Evolutionary conservation across 2,329 filamentous ascomycete genomes (phyloP).

Genomic region (Aspergillus luchuensis): DNA sequence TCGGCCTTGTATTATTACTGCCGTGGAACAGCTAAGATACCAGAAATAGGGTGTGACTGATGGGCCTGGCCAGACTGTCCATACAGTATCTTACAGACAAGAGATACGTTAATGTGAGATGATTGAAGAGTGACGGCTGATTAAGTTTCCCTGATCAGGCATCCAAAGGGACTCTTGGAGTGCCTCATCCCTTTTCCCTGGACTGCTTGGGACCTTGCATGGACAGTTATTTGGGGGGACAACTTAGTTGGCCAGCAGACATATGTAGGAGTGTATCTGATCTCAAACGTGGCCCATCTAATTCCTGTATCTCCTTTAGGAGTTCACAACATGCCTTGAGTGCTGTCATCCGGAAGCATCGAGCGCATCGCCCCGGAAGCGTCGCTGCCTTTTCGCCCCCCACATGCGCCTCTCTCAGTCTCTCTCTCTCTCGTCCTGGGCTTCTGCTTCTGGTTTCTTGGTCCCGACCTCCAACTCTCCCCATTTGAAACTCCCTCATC

Average conservation of each 20-base stretch:
- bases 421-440: conserved; percentile 2
- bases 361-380: conserved; percentile 28
- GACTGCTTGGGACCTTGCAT: conserved; percentile 6
- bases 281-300: neutral
- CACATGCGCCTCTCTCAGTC: conserved; percentile 17
- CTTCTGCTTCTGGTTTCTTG: neutral
- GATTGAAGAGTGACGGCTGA: neutral
- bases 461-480: conserved; percentile 4
- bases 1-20: neutral
- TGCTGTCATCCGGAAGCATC: conserved; percentile 9
- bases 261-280: neutral
- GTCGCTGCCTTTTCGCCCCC: conserved; percentile 25
- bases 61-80: neutral
- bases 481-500: neutral
- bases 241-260: neutral
- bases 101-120: neutral
- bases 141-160: neutral
- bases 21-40: neutral
- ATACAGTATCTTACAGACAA: conserved; percentile 4
- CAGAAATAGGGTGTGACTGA: neutral
- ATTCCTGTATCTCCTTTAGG: neutral
- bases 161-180: neutral
- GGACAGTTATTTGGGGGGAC: neutral
- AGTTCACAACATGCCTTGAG: neutral
- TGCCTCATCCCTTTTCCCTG: neutral